A percentile compares a stretch with the other conserved stretches of the same genome.
Conservation (phyloP, 352 stramenopile species). For the Pythium aquatile region DNA sequence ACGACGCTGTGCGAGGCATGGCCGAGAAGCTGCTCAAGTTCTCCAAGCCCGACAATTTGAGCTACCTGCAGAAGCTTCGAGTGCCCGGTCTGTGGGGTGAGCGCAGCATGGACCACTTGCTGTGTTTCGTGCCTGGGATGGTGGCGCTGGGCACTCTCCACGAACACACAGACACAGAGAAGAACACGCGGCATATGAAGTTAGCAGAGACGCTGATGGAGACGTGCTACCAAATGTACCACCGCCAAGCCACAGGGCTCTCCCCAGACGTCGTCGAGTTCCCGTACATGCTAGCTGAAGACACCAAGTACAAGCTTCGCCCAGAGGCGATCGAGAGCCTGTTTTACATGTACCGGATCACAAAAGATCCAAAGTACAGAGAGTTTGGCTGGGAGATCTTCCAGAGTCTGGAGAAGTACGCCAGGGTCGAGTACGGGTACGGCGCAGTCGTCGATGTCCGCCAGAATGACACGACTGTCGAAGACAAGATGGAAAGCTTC, state of each 20-base stretch:
- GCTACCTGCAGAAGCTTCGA: constrained; percentile 61
- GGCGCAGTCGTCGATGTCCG: constrained; percentile 60
- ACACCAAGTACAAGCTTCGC: constrained; percentile 92
- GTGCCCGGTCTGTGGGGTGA: constrained; percentile 46
- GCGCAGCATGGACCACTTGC: constrained; percentile 95
- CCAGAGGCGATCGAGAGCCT: constrained; percentile 96
- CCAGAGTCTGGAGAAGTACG: constrained; percentile 90
- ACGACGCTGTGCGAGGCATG: constrained; percentile 92
- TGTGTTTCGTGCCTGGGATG: constrained; percentile 94
- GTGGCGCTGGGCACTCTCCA: constrained; percentile 91
- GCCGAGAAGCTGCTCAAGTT: constrained; percentile 88
- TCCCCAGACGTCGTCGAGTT: constrained; percentile 93
- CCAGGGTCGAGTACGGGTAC: constrained; percentile 89
- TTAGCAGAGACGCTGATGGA: constrained; percentile 89
- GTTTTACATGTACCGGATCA: constrained; percentile 96
- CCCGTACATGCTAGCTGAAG: constrained; percentile 48
- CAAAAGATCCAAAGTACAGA: constrained; percentile 92
- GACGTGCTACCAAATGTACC: constrained; percentile 96
- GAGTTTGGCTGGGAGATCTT: constrained; percentile 97
- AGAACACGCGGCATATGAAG: constrained; percentile 83
- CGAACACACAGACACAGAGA: constrained; percentile 50
- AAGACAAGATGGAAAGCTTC: constrained; percentile 98
- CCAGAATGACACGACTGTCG: constrained; percentile 44
- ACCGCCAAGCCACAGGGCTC: constrained; percentile 89
- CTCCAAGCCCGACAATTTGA: constrained; percentile 56